Base-by-base conservation (phyloP, 139 green algal species). In the Spirogloea muscicola region DNA sequence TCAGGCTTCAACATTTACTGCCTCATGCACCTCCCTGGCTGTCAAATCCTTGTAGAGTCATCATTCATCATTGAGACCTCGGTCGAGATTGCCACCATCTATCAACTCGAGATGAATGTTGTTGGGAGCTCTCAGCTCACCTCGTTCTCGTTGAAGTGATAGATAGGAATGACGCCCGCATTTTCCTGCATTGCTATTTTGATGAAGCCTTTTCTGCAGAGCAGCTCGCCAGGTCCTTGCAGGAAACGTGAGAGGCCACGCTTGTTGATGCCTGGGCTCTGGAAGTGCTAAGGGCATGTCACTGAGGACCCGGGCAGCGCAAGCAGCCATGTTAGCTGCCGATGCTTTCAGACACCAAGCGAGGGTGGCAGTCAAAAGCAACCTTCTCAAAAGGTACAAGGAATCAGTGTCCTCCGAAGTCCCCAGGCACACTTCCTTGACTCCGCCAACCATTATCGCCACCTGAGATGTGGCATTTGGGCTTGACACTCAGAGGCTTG, bases 71-170 rank as follows among this genome's bases (percentile, higher is more conserved):
- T 25, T 59, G n/a, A n/a, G n/a, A 16, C 18, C 2, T 1, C 39
- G 33, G 13, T 16, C 1, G 1, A 69, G 13, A 10, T n/a, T 25
- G 5, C 57, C 33, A 1, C 1, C 34, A 18, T 31, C 9, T 25
- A 69, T 69, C 18, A 3, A 29, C 6, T 3, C 36, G 27, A 39
- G 27, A 57, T 31, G 38, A 16, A 71, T 25, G 41, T 18, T 37
- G n/a, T 29, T 21, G 7, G 29, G 40, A 5, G 29, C 3, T 39
- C 34, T 36, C 13, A 18, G 27, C 72, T 72, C 21, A 81, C 73
- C 65, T 63, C 29, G 31, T 82, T 82, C 67, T 82, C 75, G n/a
- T 77, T 77, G 75, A 82, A 82, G 34, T 46, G 79, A 39, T 82
- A 82, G 36, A 82, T 70, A 10, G 75, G 75, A 13, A 82, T 70